Evolutionary conservation across 768 basidiomycete species (phyloP), one percentile per base, ranked within the genome.

Genomic region (Termitomyces sp.): DNA sequence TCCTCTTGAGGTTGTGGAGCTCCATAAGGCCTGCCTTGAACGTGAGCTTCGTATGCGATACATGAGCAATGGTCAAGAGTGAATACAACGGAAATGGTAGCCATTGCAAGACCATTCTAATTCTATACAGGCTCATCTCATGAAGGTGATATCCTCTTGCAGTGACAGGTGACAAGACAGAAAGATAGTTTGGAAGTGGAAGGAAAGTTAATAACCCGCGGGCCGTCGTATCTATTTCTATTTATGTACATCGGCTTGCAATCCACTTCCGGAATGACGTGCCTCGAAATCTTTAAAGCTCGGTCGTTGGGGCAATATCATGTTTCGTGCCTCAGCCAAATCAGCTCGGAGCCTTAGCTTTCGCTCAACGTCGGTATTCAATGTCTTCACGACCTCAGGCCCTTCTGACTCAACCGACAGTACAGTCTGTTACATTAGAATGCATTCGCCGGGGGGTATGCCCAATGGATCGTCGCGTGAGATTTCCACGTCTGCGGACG

Each of bases 401-500:
- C 14, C 17, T n/a, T 30, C 54, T 55, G 42, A 55, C 24, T 30
- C 9, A 22, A 26, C 2, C 41, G n/a, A 51, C 48, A 55, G 54
- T 40, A 17, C 53, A 28, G 5, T 24, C 30, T 45, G 37, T 37
- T 43, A 24, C 34, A 21, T 10, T 12, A 55, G 24, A 34, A 55
- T 55, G 54, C 50, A 34, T 15, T 3, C 26, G 26, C 14, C 34
- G 1, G 14, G 5, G 22, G 15, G 7, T 19, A 47, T n/a, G 15
- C 46, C 53, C 45, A 55, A 59, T 12, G 44, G 32, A 2, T 40
- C 34, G 28, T 56, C 47, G 14, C 42, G 54, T 11, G 44, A 40
- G 10, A 17, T 51, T 19, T 59, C 55, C 21, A 57, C 60, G 4
- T 61, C 62, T 26, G 43, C 55, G 1, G 50, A 57, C 3, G 40